Base-by-base conservation (phyloP, 768 basidiomycete genomes). In the Harrya chromipes region DNA sequence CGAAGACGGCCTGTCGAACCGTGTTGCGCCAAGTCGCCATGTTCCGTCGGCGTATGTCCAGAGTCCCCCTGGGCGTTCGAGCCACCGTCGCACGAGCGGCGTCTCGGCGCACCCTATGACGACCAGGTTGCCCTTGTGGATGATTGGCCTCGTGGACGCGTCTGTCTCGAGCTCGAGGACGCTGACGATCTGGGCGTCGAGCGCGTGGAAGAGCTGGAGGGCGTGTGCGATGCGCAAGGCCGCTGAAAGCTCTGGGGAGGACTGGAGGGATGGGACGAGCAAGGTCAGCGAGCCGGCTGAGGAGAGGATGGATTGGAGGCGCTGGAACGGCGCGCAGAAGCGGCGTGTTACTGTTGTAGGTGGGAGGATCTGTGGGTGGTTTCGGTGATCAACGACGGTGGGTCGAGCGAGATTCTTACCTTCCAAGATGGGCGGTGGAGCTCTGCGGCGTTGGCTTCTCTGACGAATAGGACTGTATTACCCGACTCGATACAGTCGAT, bases 191-290 rank as follows among this genome's bases (percentile, higher is more conserved):
- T 81, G 76, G 0, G 80, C 64, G 53, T 92, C 90, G 19, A 94
- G 64, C 50, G 79, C 75, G 60, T 90, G 85, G 66, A 85, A 90
- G 0, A 80, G 59, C 27, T 80, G 68, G 16, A 93, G 69, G 52
- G 82, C 78, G 60, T 90, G 81, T 3, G 85, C 82, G 20, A 94
- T 68, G 12, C 91, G 75, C 11, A 76, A 62, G 3, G 87, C 90
- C 3, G 82, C 65, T 0, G 79, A 80, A 9, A 79, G 59, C 26
- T 76, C 74, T n/a, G 62, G 59, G 8, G 56, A 62, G 1, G 61
- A 59, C 6, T 51, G 20, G 14, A 53, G 58, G 10, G 74, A 64
- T 9, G 79, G 74, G 19, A 84, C 66, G 43, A 93, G 73, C 31
- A 94, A 68, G 3, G 69, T 69, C 39, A 93, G 61, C 0, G 83